Base-by-base conservation (phyloP, 2,329 filamentous ascomycete genomes). In the Annulohypoxylon truncatum region DNA sequence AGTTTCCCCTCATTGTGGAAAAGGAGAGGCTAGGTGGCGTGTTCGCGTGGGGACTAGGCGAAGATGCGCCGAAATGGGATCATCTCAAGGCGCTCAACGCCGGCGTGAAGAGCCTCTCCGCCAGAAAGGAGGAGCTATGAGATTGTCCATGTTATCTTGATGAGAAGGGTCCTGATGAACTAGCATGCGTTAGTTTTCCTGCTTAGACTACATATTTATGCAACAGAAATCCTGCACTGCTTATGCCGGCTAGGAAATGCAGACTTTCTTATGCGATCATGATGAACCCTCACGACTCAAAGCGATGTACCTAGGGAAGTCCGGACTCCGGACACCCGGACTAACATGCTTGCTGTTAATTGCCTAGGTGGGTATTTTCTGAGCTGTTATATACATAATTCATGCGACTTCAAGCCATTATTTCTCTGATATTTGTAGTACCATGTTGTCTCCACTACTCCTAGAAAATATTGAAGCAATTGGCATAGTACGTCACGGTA, bases 401-500 rank as follows among this genome's bases (percentile, higher is more conserved):
- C 24, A 44, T 24, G 8, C 20, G 12, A 26, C 22, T 4, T 3
- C 5, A 44, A 6, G 38, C 13, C 3, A 22, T 2, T 22, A 31
- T 15, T 6, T 26, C 3, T n/a, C 22, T 10, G 4, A 22, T 4
- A 12, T 2, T 46, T n/a, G n/a, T n/a, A n/a, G n/a, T n/a, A n/a
- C n/a, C n/a, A n/a, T n/a, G n/a, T n/a, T n/a, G 15, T 33, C n/a
- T 18, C 13, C 12, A 20, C 5, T 15, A 26, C 85, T 82, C 50
- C 46, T 61, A 71, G 26, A 70, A 67, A 7, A 74, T 47, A 2
- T 70, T 84, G 69, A 92, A 88, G 78, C 90, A 92, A 72, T 91
- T 92, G 68, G 89, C 90, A 77, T 91, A 92, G 70, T 90, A 92
- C 0, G 89, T 90, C 6, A 87, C 84, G 0, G 89, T 90, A 9